Evolutionary conservation across 768 basidiomycete species (phyloP).

Genomic region (Pulveroboletus sp.): DNA sequence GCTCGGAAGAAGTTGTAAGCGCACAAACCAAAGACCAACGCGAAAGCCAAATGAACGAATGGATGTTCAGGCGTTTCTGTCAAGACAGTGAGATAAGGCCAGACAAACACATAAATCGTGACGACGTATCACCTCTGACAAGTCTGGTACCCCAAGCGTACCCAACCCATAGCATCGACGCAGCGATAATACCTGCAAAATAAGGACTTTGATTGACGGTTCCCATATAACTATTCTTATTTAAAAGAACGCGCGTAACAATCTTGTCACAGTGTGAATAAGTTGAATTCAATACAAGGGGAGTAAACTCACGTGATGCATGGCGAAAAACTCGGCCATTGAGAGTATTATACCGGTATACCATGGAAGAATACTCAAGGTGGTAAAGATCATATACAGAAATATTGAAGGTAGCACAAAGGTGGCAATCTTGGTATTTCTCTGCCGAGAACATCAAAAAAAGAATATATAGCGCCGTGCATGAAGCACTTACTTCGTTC

Average conservation of each 20-base stretch:
- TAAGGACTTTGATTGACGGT: slow-evolving; percentile 85
- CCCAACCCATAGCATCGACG: slow-evolving; percentile 80
- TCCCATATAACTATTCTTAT: slow-evolving; percentile 77
- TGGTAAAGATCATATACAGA: slow-evolving; percentile 80
- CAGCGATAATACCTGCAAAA: slow-evolving; percentile 86
- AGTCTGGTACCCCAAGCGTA: slow-evolving; percentile 80
- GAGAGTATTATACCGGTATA: slow-evolving; percentile 84
- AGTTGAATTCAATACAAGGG: not conserved
- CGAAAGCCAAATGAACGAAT: slow-evolving; percentile 73
- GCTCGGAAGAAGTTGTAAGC: slow-evolving; percentile 89
- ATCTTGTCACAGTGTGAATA: slow-evolving; percentile 41
- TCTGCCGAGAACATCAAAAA: slow-evolving; percentile 35
- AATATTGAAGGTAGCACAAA: slow-evolving; percentile 75
- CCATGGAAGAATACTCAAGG: slow-evolving; percentile 80
- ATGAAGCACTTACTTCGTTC: slow-evolving; percentile 53
- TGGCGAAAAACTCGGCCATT: slow-evolving; percentile 81
- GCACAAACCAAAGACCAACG: slow-evolving; percentile 64
- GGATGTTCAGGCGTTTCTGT: slow-evolving; percentile 75
- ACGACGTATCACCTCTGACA: slow-evolving; percentile 51
- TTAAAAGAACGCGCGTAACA: slow-evolving; percentile 81
- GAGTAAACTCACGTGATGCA: slow-evolving; percentile 80
- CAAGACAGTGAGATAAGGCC: not conserved
- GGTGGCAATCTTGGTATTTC: slow-evolving; percentile 77
- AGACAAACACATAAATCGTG: not conserved
- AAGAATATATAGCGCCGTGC: not conserved